A percentile compares a stretch with the other conserved stretches of the same genome.
Evolutionary conservation across 1,284 basidiomycete genomes (phyloP).

Genomic region (Moesziomyces sp.): DNA sequence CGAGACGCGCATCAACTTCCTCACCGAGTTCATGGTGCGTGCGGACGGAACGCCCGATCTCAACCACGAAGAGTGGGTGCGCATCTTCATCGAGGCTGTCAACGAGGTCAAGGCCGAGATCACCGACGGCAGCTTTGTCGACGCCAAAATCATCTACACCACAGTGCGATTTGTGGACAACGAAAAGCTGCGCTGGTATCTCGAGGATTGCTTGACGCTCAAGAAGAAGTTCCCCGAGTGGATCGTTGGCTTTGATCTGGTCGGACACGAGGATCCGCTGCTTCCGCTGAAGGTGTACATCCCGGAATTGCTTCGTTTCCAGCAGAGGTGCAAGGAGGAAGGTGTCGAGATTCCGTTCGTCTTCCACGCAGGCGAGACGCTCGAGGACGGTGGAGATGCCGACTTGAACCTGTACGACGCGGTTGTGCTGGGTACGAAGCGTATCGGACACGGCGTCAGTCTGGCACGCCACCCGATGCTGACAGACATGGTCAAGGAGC

Average conservation of each 20-base stretch:
- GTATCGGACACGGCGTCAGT: slow-evolving; percentile 82
- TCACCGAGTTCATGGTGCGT: slow-evolving; percentile 74
- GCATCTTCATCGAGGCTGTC: slow-evolving; percentile 74
- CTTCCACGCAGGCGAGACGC: slow-evolving; percentile 82
- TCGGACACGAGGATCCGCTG: slow-evolving; percentile 78
- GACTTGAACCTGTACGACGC: slow-evolving; percentile 83
- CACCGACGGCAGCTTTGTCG: slow-evolving; percentile 26
- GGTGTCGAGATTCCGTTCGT: slow-evolving; percentile 79
- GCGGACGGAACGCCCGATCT: slow-evolving; percentile 74
- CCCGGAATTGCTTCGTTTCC: slow-evolving; percentile 75
- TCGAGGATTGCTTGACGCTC: slow-evolving; percentile 78
- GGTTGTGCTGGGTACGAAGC: slow-evolving; percentile 78
- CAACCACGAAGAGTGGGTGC: slow-evolving; percentile 75
- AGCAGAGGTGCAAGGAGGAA: slow-evolving; percentile 73
- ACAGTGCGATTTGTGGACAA: slow-evolving; percentile 74
- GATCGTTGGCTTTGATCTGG: slow-evolving; percentile 82
- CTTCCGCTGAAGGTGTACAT: slow-evolving; percentile 76
- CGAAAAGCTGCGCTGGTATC: slow-evolving; percentile 76
- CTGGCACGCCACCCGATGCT: slow-evolving; percentile 79
- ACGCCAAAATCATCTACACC: slow-evolving; percentile 72
- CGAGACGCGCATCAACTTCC: slow-evolving; percentile 78
- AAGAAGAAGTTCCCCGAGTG: slow-evolving; percentile 80
- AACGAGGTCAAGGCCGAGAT: slow-evolving; percentile 69
- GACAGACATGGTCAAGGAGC: slow-evolving; percentile 76
- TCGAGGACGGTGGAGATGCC: slow-evolving; percentile 75